Evolutionary conservation across 345 rosid genomes (phyloP).

Genomic region (Camelina sativa): DNA sequence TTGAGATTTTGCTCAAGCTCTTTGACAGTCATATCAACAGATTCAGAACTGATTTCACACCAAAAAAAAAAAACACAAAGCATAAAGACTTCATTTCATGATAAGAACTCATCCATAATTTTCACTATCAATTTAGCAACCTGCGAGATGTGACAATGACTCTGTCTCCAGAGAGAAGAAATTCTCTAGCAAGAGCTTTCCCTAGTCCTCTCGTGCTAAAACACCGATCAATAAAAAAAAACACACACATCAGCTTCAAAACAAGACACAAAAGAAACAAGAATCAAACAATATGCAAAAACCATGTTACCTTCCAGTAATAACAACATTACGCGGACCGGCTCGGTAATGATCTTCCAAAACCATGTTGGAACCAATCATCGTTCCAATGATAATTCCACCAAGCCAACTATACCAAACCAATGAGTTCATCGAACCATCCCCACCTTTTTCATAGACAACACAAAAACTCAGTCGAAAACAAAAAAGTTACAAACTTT

Average conservation of each 20-base stretch:
- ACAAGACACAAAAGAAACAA: not conserved
- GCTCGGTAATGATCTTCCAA: conserved; percentile 92
- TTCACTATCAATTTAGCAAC: conserved; percentile 39
- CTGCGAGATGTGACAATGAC: conserved; percentile 93
- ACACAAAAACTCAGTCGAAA: conserved; percentile 24
- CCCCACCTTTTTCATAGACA: conserved; percentile 71
- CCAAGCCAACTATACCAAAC: conserved; percentile 99
- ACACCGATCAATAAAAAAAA: conserved; percentile 34
- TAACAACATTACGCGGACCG: conserved; percentile 92
- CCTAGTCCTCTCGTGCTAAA: conserved; percentile 88
- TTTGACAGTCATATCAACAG: conserved; percentile 73
- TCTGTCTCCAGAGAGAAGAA: conserved; percentile 90
- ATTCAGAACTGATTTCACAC: conserved; percentile 60
- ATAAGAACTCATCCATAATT: not conserved
- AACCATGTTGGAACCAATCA: conserved; percentile 93
- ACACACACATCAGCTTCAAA: conserved; percentile 4
- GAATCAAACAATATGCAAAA: conserved; percentile 1
- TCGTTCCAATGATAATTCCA: conserved; percentile 88
- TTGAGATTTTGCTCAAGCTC: conserved; percentile 82
- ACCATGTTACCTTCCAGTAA: conserved; percentile 79
- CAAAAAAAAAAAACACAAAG: conserved; percentile 10
- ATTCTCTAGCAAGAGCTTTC: conserved; percentile 96
- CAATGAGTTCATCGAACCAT: conserved; percentile 74
- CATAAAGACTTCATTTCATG: conserved; percentile 12
- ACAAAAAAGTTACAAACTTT: not conserved